phyloP scores from a whole-genome alignment of 148 eudicot species.

The Diospyros kaki region DNA sequence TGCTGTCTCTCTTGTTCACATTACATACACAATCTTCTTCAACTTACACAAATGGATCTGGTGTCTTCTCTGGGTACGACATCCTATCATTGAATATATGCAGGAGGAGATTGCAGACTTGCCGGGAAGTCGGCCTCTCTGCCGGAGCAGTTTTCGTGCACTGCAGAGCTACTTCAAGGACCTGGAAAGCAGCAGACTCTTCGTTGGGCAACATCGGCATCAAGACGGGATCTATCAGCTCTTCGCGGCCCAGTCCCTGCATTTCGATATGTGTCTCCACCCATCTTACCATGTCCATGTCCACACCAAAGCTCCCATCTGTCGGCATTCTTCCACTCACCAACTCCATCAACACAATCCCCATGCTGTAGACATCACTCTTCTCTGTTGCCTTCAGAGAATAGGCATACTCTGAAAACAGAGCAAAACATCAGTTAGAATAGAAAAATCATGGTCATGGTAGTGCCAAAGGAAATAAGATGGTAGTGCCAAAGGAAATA shows the following conservation, averaged over 20 bases:
- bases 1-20: no score
- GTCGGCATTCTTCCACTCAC: slow-evolving; percentile 91
- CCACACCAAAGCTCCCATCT: slow-evolving; percentile 62
- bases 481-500: background rate
- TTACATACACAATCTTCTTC: no score
- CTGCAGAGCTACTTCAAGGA: slow-evolving; percentile 71
- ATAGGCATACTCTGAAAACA: slow-evolving; percentile 75
- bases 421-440: slow-evolving; percentile 5
- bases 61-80: slow-evolving; percentile 27
- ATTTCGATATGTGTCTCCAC: slow-evolving; percentile 56
- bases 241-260: slow-evolving; percentile 43
- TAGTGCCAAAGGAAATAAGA: background rate
- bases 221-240: slow-evolving; percentile 57
- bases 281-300: slow-evolving; percentile 94
- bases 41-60: slow-evolving; percentile 29
- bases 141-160: slow-evolving; percentile 89
- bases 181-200: slow-evolving; percentile 58
- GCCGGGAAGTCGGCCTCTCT: slow-evolving; percentile 80
- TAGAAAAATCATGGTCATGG: background rate
- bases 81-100: slow-evolving; percentile 50
- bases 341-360: slow-evolving; percentile 90
- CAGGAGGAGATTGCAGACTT: slow-evolving; percentile 62
- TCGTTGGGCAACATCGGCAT: slow-evolving; percentile 52
- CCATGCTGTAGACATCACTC: slow-evolving; percentile 97
- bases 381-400: slow-evolving; percentile 89